Evolutionary conservation across 1,139 yeast genomes (phyloP).

Genomic region (Wickerhamomyces sp.): DNA sequence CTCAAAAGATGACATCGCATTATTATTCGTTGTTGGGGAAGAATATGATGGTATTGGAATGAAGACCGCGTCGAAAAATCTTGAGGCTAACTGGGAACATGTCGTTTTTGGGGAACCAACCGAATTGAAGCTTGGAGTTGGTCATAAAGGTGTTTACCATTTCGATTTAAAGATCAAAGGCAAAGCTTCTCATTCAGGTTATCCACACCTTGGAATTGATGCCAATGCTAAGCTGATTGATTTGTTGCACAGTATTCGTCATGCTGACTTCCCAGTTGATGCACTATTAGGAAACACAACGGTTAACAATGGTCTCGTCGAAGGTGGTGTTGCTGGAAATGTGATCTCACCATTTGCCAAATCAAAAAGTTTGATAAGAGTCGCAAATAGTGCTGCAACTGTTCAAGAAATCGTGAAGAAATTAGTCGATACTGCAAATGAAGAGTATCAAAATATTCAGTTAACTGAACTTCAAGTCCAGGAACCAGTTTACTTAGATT

Average conservation of each 20-base stretch:
- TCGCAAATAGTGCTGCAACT: constrained; percentile 41
- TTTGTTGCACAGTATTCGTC: constrained; percentile 37
- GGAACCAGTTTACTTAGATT: constrained; percentile 37
- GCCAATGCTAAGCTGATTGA: constrained; percentile 56
- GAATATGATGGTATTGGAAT: constrained; percentile 64
- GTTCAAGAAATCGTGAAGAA: constrained; percentile 34
- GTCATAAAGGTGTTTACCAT: constrained; percentile 57
- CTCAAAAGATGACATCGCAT: constrained; percentile 48
- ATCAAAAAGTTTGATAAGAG: constrained; percentile 48
- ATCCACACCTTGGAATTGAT: constrained; percentile 63
- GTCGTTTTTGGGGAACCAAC: constrained; percentile 77
- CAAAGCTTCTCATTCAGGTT: constrained; percentile 62
- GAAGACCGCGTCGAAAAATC: constrained; percentile 35
- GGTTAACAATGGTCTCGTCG: constrained; percentile 50
- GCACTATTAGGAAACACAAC: constrained; percentile 58
- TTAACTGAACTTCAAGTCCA: constrained; percentile 27
- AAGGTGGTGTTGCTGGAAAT: constrained; percentile 61
- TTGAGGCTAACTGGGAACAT: constrained; percentile 50
- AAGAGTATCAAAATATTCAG: constrained; percentile 19
- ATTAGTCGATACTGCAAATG: constrained; percentile 32
- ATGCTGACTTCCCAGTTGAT: constrained; percentile 40
- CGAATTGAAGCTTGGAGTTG: constrained; percentile 61
- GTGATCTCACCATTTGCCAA: constrained; percentile 58
- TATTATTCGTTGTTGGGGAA: constrained; percentile 66
- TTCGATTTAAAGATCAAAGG: constrained; percentile 46